Evolutionary conservation across 2,329 filamentous ascomycete genomes (phyloP).

Genomic region (Penicillium polonicum): DNA sequence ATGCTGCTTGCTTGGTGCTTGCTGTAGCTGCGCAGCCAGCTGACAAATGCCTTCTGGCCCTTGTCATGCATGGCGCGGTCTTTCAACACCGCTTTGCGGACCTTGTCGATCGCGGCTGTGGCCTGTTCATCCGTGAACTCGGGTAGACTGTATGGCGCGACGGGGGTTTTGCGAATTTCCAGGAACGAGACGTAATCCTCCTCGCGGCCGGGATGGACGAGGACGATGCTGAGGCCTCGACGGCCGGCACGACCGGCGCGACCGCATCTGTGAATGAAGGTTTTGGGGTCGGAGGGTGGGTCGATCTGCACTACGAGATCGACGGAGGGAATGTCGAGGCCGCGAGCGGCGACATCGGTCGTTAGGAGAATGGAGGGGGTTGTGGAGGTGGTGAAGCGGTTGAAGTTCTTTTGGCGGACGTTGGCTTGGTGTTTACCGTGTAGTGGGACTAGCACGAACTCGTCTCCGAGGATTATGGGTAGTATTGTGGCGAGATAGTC

Average conservation of each 20-base stretch:
- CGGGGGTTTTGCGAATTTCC: constrained; percentile 81
- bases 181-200: constrained; percentile 89
- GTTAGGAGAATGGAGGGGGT: constrained; percentile 81
- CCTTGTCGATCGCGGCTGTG: constrained; percentile 54
- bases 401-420: constrained; percentile 84
- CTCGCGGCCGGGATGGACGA: constrained; percentile 80
- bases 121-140: constrained; percentile 63
- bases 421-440: constrained; percentile 91
- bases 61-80: constrained; percentile 78
- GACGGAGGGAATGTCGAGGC: constrained; percentile 87
- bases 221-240: constrained; percentile 77
- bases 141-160: constrained; percentile 61
- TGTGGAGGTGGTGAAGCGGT: constrained; percentile 71
- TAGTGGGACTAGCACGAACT: constrained; percentile 72
- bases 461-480: constrained; percentile 65
- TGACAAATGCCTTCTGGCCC: constrained; percentile 86
- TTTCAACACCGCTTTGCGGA: constrained; percentile 56
- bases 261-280: constrained; percentile 66
- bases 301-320: constrained; percentile 90
- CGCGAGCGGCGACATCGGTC: constrained; percentile 86
- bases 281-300: constrained; percentile 82
- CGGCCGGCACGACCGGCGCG: constrained; percentile 63
- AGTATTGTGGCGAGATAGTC: constrained; percentile 89
- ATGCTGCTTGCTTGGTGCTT: constrained; percentile 91
- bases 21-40: constrained; percentile 86